Evolutionary conservation across 2,329 filamentous ascomycete species (phyloP), one percentile per base, ranked within the genome.

Genomic region (Fusarium albidum): DNA sequence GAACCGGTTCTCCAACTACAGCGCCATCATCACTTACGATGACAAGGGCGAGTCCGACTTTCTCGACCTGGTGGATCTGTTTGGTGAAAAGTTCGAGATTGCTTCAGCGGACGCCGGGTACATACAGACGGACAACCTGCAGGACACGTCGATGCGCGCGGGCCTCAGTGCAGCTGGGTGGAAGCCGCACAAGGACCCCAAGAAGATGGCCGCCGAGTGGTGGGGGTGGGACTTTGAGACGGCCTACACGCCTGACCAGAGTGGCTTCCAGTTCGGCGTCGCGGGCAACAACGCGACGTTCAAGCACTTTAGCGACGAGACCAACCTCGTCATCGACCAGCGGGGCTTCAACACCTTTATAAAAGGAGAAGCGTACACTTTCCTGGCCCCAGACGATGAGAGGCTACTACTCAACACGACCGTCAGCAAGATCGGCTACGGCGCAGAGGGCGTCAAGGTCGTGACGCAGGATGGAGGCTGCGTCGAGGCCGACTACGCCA

Each of bases 191-290:
- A 76, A 69, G 47, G 55, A 87, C 44, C 80, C 82, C 73, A 73
- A 78, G 12, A 78, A 77, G 3, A 82, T 85, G 50, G 83, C 85
- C 0, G 77, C 84, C 2, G 87, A 90, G 51, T 90, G 85, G 82
- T 79, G 74, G 73, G 68, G 64, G 12, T 75, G 72, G 72, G 83
- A 88, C 54, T 89, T 80, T 73, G 87, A 89, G 61, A 78, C 79
- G 34, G 78, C 82, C 2, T 82, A 49, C 55, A 70, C 79, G 1
- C 86, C 86, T 0, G 84, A 87, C 43, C 72, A 82, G 40, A 80
- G 77, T 15, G 82, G 80, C 1, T 73, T 83, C 21, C 71, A 83
- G 14, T 88, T 82, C 52, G 82, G 82, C 1, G 73, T 79, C 12
- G 78, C 82, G 1, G 80, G 76, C 3, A 78, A 82, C 37, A 89